Base-by-base conservation (phyloP, 805 yeast species). In the Candida easanensis region DNA sequence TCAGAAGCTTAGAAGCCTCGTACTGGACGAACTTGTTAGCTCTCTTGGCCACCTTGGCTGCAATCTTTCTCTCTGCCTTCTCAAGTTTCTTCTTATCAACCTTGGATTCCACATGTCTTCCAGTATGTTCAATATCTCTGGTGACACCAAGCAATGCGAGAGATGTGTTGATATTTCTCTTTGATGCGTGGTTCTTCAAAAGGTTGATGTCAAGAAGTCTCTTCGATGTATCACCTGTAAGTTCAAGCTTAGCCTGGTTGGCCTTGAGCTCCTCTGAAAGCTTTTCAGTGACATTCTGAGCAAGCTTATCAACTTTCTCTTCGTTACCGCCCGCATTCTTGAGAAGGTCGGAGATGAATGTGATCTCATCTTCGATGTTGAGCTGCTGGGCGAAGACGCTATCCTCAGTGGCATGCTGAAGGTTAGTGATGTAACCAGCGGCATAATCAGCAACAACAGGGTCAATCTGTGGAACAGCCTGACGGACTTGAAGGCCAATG, bases 61-160 rank as follows among this genome's bases (percentile, higher is more conserved):
- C 97, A 62, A 93, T 90, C 73, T 93, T 93, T 58, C 89, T 80
- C 71, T 93, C 99, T 45, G 97, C 99, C 66, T 91, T 93, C 62
- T 90, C 97, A 57, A 93, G 80, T 66, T 93, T 93, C 80, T 89
- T 90, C 74, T 85, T 85, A 65, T 93, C 99, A 33, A 93, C 99
- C 59, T 95, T 79, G 35, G 95, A 82, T 64, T 93, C 98, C 70
- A 89, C 84, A 53, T 84, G 81, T 66, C 96, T 79, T 44, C 96
- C 97, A 0, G 95, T 75, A 50, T 90, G 95, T 50, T 90, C 97
- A 52, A 93, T 84, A 60, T 89, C 97, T 48, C 80, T 77, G 14
- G 84, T 75, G 14, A 89, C 88, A 57, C 88, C 88, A 42, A 88
- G 65, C 53, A 87, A 67, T 5, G 88, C 89, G 52, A 89, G 73